phyloP scores from a whole-genome alignment of 2,329 filamentous ascomycete species.

The Claviceps sp. region DNA sequence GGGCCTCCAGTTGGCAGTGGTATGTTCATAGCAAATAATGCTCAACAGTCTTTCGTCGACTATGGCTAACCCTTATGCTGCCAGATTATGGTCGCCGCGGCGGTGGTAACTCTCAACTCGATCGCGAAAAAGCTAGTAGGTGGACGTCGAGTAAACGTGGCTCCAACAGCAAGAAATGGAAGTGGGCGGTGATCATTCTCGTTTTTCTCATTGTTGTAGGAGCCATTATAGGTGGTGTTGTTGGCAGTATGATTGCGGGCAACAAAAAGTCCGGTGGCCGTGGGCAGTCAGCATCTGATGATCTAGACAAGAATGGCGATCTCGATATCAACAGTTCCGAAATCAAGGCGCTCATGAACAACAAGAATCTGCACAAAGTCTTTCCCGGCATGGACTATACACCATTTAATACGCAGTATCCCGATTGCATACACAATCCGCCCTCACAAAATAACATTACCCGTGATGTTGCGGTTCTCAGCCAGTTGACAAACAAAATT shows the following conservation, averaged over 20 bases:
- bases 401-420: constrained; percentile 80
- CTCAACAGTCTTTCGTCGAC: neutral
- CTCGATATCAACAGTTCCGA: constrained; percentile 61
- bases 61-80: neutral
- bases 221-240: constrained; percentile 59
- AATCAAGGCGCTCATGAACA: constrained; percentile 72
- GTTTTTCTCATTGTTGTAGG: constrained; percentile 54
- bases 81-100: neutral
- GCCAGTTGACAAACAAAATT: constrained; percentile 76
- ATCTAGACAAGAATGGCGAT: constrained; percentile 51
- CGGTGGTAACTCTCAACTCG: constrained; percentile 3
- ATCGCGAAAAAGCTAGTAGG: constrained; percentile 9
- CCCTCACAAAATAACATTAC: constrained; percentile 93
- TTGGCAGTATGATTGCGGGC: constrained; percentile 57
- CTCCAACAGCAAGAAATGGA: constrained; percentile 49
- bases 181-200: constrained; percentile 52
- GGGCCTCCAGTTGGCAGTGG: constrained; percentile 17
- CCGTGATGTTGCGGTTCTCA: constrained; percentile 76
- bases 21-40: constrained; percentile 1
- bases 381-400: constrained; percentile 96
- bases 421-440: constrained; percentile 61
- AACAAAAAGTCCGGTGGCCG: constrained; percentile 23
- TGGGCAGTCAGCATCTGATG: constrained; percentile 41
- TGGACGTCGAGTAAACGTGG: constrained; percentile 27
- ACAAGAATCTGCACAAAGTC: constrained; percentile 72